Base-by-base conservation (phyloP, 257 asterid species). In the Forsythia suspensa region DNA sequence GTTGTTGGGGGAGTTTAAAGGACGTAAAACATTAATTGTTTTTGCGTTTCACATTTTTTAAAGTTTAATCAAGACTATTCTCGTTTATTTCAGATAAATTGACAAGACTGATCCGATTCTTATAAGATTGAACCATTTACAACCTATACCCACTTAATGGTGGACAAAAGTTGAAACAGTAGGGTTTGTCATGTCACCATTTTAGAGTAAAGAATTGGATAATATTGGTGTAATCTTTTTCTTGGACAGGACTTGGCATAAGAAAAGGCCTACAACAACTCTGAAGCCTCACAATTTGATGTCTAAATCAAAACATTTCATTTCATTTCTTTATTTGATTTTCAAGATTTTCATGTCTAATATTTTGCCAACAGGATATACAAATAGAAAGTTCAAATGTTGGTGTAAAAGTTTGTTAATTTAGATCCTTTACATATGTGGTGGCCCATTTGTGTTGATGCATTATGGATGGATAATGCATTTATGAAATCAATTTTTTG, bases 321-420 rank as follows among this genome's bases (percentile, higher is more conserved):
- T 59, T 9, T 16, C 71, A 4, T 52, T 48, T 74, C 18, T 20
- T 8, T n/a, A 12, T n/a, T 55, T 18, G 57, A 81, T 73, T 36
- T 40, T 48, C 76, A 76, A 78, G 73, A 69, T 52, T 55, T 8
- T 21, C 21, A 48, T 81, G 91, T 81, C 85, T 70, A 75, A 76
- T 63, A 69, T 84, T 85, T 85, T 77, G 79, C 78, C 73, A 87
- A 80, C 90, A 84, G 68, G 83, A 83, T 72, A 71, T 61, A 61
- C 69, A 38, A 61, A 24, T 9, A 61, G 69, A 63, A 63, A 63
- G 40, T 6, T 63, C 2, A 36, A 24, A 29, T 21, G 70, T 63
- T 29, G 8, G 70, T 24, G 36, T 37, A 8, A 29, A 29, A 11
- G 57, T 48, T 48, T 15, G 57, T 48, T 3, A 12, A 48, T 34